phyloP scores from a whole-genome alignment of 2,329 filamentous ascomycete species.

The Fusarium nisikadoi region DNA sequence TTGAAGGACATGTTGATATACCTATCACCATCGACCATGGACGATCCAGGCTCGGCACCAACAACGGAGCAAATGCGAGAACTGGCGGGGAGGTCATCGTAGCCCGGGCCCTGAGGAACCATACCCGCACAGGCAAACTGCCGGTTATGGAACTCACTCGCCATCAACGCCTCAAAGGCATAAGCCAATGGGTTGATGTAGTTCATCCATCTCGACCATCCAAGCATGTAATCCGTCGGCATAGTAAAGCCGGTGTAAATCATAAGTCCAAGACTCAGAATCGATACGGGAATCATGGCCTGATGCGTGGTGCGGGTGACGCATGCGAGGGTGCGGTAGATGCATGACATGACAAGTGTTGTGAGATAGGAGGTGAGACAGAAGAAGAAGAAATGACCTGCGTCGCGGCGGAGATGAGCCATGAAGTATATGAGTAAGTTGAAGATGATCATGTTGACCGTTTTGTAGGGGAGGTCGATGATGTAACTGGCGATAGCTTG shows the following conservation, averaged over 20 bases:
- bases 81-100: conserved; percentile 53
- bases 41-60: conserved; percentile 64
- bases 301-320: conserved; percentile 46
- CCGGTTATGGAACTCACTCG: conserved; percentile 55
- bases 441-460: conserved; percentile 42
- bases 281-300: conserved; percentile 62
- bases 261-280: conserved; percentile 61
- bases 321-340: conserved; percentile 46
- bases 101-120: conserved; percentile 51
- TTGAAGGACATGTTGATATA: conserved; percentile 66
- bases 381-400: conserved; percentile 71
- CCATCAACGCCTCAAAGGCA: conserved; percentile 48
- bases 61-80: conserved; percentile 64
- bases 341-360: conserved; percentile 45
- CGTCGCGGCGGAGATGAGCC: conserved; percentile 67
- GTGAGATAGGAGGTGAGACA: conserved; percentile 54
- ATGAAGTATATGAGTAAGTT: conserved; percentile 69
- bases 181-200: conserved; percentile 73
- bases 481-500: conserved; percentile 45
- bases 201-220: conserved; percentile 67
- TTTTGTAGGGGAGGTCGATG: conserved; percentile 43
- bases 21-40: conserved; percentile 67
- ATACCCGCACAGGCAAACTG: conserved; percentile 65
- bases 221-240: conserved; percentile 42
- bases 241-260: conserved; percentile 56